phyloP scores from a whole-genome alignment of 2,329 filamentous ascomycete genomes.

The Bimuria novae-zelandiae region DNA sequence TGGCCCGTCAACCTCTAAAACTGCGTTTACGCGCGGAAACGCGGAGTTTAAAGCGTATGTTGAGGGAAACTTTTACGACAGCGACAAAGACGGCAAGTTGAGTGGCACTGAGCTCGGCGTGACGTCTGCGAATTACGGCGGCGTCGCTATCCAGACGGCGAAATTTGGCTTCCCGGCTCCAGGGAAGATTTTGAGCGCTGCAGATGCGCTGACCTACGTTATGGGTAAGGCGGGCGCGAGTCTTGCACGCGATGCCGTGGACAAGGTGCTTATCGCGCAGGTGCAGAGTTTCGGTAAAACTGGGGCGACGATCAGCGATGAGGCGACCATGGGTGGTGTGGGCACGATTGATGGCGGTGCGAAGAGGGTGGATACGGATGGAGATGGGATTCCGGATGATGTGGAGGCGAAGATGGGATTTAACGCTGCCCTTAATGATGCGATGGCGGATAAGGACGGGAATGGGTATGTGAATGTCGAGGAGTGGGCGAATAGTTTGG shows the following conservation, averaged over 20 bases:
- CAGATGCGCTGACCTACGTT: slow-evolving; percentile 50
- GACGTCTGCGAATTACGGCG: slow-evolving; percentile 52
- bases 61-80: slow-evolving; percentile 58
- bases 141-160: slow-evolving; percentile 50
- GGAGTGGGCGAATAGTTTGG: slow-evolving; percentile 57
- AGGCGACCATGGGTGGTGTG: slow-evolving; percentile 50
- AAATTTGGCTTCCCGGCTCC: slow-evolving; percentile 54
- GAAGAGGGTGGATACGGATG: slow-evolving; percentile 51
- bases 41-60: slow-evolving; percentile 59
- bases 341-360: slow-evolving; percentile 48
- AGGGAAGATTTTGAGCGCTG: slow-evolving; percentile 45
- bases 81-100: slow-evolving; percentile 55
- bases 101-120: slow-evolving; percentile 54
- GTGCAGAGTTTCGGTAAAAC: slow-evolving; percentile 53
- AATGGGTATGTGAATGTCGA: slow-evolving; percentile 56
- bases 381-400: slow-evolving; percentile 57
- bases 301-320: slow-evolving; percentile 54
- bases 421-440: slow-evolving; percentile 43
- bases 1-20: slow-evolving; percentile 55
- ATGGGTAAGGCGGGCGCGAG: slow-evolving; percentile 51
- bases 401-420: slow-evolving; percentile 53
- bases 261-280: slow-evolving; percentile 50
- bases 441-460: slow-evolving; percentile 47
- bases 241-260: slow-evolving; percentile 51
- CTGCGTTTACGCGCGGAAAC: slow-evolving; percentile 61